Percentiles rank a stretch among this genome's conserved stretches.
phyloP scores from a whole-genome alignment of 805 yeast genomes.

The Monosporozyma aerobia region DNA sequence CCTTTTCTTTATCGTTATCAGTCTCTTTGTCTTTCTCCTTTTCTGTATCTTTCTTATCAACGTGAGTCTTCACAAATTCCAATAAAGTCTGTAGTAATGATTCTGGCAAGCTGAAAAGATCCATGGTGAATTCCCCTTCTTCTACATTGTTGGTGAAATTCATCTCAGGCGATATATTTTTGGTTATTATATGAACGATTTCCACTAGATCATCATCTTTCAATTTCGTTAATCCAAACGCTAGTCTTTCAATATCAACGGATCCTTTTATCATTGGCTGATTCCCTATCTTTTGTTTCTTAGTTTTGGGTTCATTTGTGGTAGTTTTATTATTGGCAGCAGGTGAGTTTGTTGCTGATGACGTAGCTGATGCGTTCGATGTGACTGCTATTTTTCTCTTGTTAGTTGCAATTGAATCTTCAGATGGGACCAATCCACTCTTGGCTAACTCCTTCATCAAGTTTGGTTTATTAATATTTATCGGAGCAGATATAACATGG shows the following conservation, averaged over 20 bases:
- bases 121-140: slow-evolving; percentile 96
- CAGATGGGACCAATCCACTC: slow-evolving; percentile 54
- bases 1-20: neutral
- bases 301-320: slow-evolving; percentile 32
- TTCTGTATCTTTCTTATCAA: slow-evolving; percentile 6
- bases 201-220: slow-evolving; percentile 88
- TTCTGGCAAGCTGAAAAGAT: slow-evolving; percentile 87
- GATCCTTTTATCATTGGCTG: slow-evolving; percentile 51
- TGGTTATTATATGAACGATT: slow-evolving; percentile 96
- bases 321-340: neutral
- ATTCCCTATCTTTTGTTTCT: slow-evolving; percentile 40
- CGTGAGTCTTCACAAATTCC: slow-evolving; percentile 83
- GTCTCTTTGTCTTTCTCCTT: neutral
- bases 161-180: slow-evolving; percentile 90
- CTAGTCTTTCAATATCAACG: slow-evolving; percentile 82
- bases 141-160: slow-evolving; percentile 91
- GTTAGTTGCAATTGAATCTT: slow-evolving; percentile 14
- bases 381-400: slow-evolving; percentile 21
- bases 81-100: slow-evolving; percentile 81
- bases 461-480: slow-evolving; percentile 50
- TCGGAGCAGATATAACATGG: slow-evolving; percentile 66
- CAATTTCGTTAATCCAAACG: slow-evolving; percentile 79
- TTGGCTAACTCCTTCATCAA: slow-evolving; percentile 66
- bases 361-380: neutral
- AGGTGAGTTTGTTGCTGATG: slow-evolving; percentile 13